phyloP scores from a whole-genome alignment of 2,329 filamentous ascomycete species.

The Laburnicola sp. region DNA sequence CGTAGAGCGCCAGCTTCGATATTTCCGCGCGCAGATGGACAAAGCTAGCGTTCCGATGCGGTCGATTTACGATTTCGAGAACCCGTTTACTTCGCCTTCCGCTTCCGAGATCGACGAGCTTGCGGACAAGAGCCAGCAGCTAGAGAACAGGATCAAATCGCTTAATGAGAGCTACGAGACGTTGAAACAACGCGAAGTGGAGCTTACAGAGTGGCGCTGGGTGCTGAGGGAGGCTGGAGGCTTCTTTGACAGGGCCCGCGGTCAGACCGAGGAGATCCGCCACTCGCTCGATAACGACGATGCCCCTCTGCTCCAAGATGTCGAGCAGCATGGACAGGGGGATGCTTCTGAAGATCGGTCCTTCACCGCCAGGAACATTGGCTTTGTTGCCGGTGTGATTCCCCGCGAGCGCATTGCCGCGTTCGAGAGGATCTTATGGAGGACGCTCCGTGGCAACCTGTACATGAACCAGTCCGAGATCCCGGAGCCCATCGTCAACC shows the following conservation, averaged over 20 bases:
- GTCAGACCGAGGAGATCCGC: constrained; percentile 94
- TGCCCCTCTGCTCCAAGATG: constrained; percentile 87
- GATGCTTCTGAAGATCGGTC: constrained; percentile 72
- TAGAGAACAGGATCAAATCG: constrained; percentile 88
- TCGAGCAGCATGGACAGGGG: constrained; percentile 79
- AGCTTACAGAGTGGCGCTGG: constrained; percentile 98
- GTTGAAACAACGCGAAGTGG: constrained; percentile 94
- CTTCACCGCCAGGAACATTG: constrained; percentile 98
- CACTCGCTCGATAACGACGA: constrained; percentile 86
- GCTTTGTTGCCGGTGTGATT: constrained; percentile 96
- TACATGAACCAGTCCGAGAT: constrained; percentile 99
- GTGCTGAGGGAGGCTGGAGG: constrained; percentile 93
- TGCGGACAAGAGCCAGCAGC: constrained; percentile 84
- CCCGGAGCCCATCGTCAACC: constrained; percentile 87
- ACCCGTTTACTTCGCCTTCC: constrained; percentile 82
- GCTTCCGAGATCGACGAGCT: constrained; percentile 97
- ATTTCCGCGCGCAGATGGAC: constrained; percentile 95
- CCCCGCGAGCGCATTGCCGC: constrained; percentile 87
- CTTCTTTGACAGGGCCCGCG: constrained; percentile 95
- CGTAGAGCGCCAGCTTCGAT: constrained; percentile 94
- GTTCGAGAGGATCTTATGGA: constrained; percentile 97
- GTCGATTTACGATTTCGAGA: constrained; percentile 87
- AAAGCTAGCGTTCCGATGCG: constrained; percentile 84
- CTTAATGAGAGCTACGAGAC: constrained; percentile 99
- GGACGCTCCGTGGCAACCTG: constrained; percentile 92